Conservation (phyloP, 495 filamentous ascomycete genomes). For the Elaphomyces granulatus region DNA sequence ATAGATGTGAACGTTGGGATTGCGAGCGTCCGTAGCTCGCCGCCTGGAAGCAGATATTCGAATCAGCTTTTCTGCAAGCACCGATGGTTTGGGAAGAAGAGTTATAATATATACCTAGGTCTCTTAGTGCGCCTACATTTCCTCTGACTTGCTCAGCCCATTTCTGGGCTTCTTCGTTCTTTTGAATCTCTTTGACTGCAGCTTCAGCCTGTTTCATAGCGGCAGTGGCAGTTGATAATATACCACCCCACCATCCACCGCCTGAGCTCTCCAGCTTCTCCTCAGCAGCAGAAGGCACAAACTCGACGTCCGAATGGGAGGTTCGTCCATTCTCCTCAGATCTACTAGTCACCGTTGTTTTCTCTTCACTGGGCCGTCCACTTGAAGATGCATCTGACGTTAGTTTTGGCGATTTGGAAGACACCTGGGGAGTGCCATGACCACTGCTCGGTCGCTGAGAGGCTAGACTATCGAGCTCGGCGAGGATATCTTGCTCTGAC, state of each 20-base stretch:
- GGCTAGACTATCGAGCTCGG: constrained; percentile 70
- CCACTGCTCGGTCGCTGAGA: constrained; percentile 51
- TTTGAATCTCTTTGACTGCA: constrained; percentile 85
- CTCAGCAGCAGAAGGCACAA: constrained; percentile 15
- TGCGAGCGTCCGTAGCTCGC: constrained; percentile 75
- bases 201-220: constrained; percentile 92
- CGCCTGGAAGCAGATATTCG: constrained; percentile 43
- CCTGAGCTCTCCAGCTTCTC: constrained; percentile 32
- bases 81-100: constrained; percentile 2
- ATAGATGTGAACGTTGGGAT: constrained; percentile 91
- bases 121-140: constrained; percentile 70
- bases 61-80: too few species aligned
- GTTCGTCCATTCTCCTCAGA: constrained; percentile 60
- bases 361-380: constrained; percentile 45
- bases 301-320: constrained; percentile 43
- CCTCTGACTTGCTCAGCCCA: constrained; percentile 93
- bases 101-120: constrained; percentile 49
- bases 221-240: constrained; percentile 58
- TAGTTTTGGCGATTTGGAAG: constrained; percentile 42
- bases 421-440: constrained; percentile 58
- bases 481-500: constrained; percentile 54
- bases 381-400: constrained; percentile 40
- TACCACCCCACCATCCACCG: constrained; percentile 84
- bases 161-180: constrained; percentile 88
- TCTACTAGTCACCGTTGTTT: constrained; percentile 39